phyloP scores from a whole-genome alignment of 2,329 filamentous ascomycete genomes.

The Colletotrichum musicola region DNA sequence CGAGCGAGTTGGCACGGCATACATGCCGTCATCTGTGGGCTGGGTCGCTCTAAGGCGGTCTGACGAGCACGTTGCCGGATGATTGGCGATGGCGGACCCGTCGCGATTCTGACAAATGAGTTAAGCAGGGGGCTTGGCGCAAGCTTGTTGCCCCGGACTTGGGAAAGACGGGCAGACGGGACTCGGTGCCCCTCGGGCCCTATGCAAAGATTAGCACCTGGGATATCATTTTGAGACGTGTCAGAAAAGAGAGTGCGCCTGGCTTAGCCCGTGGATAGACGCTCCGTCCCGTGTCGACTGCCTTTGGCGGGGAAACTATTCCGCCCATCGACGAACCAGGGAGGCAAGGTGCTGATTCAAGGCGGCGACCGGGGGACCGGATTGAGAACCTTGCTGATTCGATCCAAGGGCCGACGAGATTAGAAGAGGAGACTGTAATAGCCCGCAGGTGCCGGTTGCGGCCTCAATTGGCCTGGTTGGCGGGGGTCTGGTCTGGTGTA shows the following conservation, averaged over 20 bases:
- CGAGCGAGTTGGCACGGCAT: not conserved
- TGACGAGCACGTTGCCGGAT: constrained; percentile 40
- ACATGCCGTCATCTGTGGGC: constrained; percentile 12
- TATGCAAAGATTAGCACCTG: constrained; percentile 25
- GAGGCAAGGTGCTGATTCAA: constrained; percentile 23
- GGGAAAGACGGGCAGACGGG: constrained; percentile 22
- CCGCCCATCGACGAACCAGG: constrained; percentile 29
- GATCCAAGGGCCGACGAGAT: constrained; percentile 8
- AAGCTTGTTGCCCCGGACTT: constrained; percentile 22
- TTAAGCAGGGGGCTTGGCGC: constrained; percentile 30
- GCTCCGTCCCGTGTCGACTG: constrained; percentile 32
- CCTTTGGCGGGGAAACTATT: constrained; percentile 34
- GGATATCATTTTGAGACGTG: constrained; percentile 30
- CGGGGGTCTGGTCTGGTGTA: constrained; percentile 5
- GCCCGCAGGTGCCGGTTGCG: constrained; percentile 7
- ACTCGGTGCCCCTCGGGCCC: constrained; percentile 5
- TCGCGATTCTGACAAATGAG: constrained; percentile 16
- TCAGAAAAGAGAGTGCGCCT: constrained; percentile 29
- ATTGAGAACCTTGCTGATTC: constrained; percentile 19
- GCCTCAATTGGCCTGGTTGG: constrained; percentile 7
- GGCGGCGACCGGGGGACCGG: constrained; percentile 11
- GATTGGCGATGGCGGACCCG: constrained; percentile 37
- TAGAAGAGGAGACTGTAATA: constrained; percentile 8
- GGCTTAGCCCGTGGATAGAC: constrained; percentile 32
- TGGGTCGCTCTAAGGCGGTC: constrained; percentile 35